These are phyloP conservation scores for Starmera caribaea DNA, from an alignment of 805 yeast genomes.

Conservation along the genomic window DNA sequence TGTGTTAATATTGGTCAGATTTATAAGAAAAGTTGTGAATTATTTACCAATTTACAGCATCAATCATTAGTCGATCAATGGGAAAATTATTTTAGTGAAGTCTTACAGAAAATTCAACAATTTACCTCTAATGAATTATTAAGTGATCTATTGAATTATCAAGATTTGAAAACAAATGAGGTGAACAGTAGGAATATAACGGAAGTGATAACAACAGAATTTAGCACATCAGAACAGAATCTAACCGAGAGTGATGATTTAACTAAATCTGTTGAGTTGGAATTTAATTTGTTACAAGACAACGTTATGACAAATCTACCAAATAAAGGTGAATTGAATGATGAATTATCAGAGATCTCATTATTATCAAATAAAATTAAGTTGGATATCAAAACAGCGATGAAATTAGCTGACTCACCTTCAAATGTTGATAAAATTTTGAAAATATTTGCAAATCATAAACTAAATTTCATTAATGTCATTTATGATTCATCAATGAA, in stretches of 20 bases:
- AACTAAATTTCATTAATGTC: constrained; percentile 18
- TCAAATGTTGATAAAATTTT: constrained; percentile 13
- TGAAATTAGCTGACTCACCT: constrained; percentile 7
- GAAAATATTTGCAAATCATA: constrained; percentile 15
- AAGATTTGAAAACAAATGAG: constrained; percentile 18
- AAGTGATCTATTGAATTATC: constrained; percentile 4
- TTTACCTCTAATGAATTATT: too few relatives aligned
- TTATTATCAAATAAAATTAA: constrained; percentile 12
- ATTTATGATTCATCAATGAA: constrained; percentile 24
- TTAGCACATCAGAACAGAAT: constrained; percentile 20
- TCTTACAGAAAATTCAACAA: too few relatives aligned
- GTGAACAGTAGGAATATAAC: constrained; percentile 15
- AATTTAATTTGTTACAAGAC: constrained; percentile 31
- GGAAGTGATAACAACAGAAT: constrained; percentile 12
- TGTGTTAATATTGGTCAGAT: constrained; percentile 38
- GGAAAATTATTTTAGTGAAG: too few relatives aligned
- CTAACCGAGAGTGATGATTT: constrained; percentile 30
- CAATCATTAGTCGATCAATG: constrained; percentile 23
- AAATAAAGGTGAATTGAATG: constrained; percentile 9
- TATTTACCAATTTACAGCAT: constrained; percentile 27
- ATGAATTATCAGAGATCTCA: constrained; percentile 10
- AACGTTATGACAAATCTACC: constrained; percentile 15
- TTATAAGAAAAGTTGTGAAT: constrained; percentile 28
- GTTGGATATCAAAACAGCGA: constrained; percentile 12
- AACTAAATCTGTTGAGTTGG: constrained; percentile 26